Conservation (phyloP, 2,329 filamentous ascomycete species). For the Lecanicillium sp. region DNA sequence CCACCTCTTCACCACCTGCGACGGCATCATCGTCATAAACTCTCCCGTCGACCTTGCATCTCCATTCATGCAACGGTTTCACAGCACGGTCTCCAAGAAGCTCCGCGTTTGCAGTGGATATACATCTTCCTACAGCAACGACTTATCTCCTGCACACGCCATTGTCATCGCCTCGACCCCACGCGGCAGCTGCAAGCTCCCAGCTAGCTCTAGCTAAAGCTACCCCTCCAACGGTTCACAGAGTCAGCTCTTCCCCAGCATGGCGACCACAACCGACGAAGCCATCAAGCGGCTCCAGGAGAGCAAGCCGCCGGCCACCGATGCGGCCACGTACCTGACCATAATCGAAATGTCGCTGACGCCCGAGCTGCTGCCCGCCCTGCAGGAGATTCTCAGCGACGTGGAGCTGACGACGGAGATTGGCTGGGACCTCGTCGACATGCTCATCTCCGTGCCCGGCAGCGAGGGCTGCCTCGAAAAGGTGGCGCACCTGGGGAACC, state of each 20-base stretch:
- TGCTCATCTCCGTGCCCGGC: conserved; percentile 59
- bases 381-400: conserved; percentile 64
- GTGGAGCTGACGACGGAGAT: conserved; percentile 64
- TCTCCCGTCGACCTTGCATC: too few relatives aligned
- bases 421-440: conserved; percentile 76
- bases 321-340: conserved; percentile 70
- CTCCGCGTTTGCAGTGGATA: too few relatives aligned
- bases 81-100: too few relatives aligned
- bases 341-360: conserved; percentile 68
- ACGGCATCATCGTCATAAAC: background rate
- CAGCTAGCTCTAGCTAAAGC: too few relatives aligned
- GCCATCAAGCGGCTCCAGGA: conserved; percentile 39
- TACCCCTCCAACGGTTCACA: too few relatives aligned
- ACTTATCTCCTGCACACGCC: too few relatives aligned
- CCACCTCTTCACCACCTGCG: background rate
- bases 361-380: conserved; percentile 55
- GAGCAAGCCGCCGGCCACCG: conserved; percentile 44
- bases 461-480: conserved; percentile 66
- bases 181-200: too few relatives aligned
- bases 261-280: conserved; percentile 26
- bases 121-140: too few relatives aligned
- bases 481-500: conserved; percentile 70
- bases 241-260: too few relatives aligned
- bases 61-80: too few relatives aligned
- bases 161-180: too few relatives aligned